phyloP scores from a whole-genome alignment of 768 basidiomycete species.

The Mycena epipterygia region DNA sequence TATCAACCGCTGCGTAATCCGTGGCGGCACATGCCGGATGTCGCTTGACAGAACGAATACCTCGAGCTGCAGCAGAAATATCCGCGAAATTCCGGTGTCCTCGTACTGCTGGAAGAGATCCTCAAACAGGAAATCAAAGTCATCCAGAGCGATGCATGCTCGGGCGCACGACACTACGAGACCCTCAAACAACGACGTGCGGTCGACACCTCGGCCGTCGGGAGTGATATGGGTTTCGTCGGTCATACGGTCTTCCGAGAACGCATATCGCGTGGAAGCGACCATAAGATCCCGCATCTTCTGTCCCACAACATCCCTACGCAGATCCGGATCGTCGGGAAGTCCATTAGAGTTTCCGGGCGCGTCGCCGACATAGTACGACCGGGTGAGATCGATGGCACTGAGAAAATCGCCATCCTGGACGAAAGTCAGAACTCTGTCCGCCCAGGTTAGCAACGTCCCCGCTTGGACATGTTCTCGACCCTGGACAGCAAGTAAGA shows the following conservation, averaged over 20 bases:
- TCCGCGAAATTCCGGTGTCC: constrained; percentile 83
- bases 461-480: constrained; percentile 81
- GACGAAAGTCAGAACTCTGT: constrained; percentile 87
- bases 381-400: constrained; percentile 88
- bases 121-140: constrained; percentile 92
- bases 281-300: constrained; percentile 87
- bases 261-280: constrained; percentile 90
- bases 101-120: constrained; percentile 94
- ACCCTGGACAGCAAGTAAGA: constrained; percentile 57
- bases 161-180: constrained; percentile 83
- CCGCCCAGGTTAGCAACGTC: constrained; percentile 94
- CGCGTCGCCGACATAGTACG: constrained; percentile 85
- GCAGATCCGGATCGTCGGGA: constrained; percentile 72
- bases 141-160: constrained; percentile 84
- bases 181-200: constrained; percentile 90
- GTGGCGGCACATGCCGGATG: constrained; percentile 85
- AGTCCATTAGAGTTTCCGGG: constrained; percentile 91
- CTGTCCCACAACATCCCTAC: constrained; percentile 75
- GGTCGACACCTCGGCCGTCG: constrained; percentile 92
- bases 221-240: constrained; percentile 87
- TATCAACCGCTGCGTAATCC: constrained; percentile 88
- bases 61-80: constrained; percentile 88
- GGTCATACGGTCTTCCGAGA: constrained; percentile 94
- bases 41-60: constrained; percentile 81
- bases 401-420: constrained; percentile 89